Evolutionary conservation across 2,329 filamentous ascomycete species (phyloP).

Genomic region (Alternaria rosae): DNA sequence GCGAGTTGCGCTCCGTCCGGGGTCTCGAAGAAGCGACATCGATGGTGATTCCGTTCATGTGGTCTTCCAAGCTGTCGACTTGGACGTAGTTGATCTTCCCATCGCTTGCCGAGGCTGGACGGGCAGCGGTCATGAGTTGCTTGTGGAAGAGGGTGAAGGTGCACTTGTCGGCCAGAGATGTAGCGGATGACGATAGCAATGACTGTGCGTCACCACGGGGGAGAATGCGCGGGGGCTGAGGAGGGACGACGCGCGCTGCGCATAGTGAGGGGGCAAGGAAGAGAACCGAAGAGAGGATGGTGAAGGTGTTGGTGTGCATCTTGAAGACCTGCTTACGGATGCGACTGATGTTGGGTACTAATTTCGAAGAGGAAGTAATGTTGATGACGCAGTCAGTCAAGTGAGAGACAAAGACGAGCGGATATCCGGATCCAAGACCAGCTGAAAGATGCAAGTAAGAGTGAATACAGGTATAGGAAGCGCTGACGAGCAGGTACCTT

Average conservation of each 20-base stretch:
- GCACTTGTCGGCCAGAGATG: slow-evolving; percentile 16
- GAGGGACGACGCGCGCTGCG: slow-evolving; percentile 2
- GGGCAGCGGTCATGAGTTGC: slow-evolving; percentile 4
- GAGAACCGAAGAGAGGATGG: slow-evolving; percentile 7
- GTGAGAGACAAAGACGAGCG: not conserved
- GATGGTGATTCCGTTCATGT: slow-evolving; percentile 20
- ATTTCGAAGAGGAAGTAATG: not conserved
- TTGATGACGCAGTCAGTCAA: slow-evolving; percentile 5
- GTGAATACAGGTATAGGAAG: not conserved
- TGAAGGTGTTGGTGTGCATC: slow-evolving; percentile 17
- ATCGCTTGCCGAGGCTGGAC: not conserved
- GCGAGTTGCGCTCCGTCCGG: slow-evolving; percentile 17
- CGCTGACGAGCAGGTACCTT: not conserved
- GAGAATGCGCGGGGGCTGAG: slow-evolving; percentile 6
- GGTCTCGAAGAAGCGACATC: slow-evolving; percentile 21
- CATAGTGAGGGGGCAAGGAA: slow-evolving; percentile 3
- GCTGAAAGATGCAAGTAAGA: not conserved
- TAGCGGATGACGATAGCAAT: not conserved
- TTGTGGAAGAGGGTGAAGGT: slow-evolving; percentile 29
- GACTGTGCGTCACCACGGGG: not conserved
- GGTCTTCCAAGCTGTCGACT: slow-evolving; percentile 18
- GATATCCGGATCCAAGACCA: slow-evolving; percentile 1
- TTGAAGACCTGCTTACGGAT: slow-evolving; percentile 1
- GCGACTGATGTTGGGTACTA: not conserved
- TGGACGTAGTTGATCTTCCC: slow-evolving; percentile 21